These are phyloP conservation scores for Fraxinus cuspidata DNA, from an alignment of 257 asterid genomes.

Conservation along the genomic window DNA sequence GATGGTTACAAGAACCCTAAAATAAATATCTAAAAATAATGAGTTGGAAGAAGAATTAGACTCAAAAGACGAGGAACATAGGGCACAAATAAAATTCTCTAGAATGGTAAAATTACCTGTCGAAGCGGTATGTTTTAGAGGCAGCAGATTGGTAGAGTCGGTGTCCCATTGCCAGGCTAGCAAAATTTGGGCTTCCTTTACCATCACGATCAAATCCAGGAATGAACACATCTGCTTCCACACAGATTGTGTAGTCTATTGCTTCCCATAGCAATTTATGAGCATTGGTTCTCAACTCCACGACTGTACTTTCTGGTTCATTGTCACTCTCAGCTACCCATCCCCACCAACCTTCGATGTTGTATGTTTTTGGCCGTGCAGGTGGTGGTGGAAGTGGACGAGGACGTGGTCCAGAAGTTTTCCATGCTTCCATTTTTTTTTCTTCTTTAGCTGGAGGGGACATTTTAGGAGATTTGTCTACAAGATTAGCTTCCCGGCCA, in stretches of 20 bases:
- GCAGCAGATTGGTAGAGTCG: constrained; percentile 69
- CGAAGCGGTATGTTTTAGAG: constrained; percentile 68
- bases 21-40: background rate
- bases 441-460: constrained; percentile 54
- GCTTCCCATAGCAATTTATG: constrained; percentile 97
- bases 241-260: constrained; percentile 74
- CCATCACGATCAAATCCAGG: constrained; percentile 97
- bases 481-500: constrained; percentile 83
- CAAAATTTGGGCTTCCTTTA: constrained; percentile 83
- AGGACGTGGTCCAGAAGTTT: constrained; percentile 75
- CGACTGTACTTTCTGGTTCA: constrained; percentile 91
- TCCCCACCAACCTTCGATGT: constrained; percentile 99
- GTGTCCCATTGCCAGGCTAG: constrained; percentile 93
- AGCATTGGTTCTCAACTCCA: constrained; percentile 88
- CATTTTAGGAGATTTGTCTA: constrained; percentile 49
- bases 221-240: constrained; percentile 81
- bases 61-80: background rate
- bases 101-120: constrained; percentile 53
- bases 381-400: constrained; percentile 99
- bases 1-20: too few relatives aligned
- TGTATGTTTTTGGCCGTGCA: constrained; percentile 76
- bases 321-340: constrained; percentile 99
- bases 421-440: constrained; percentile 54
- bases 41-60: too few relatives aligned
- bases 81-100: background rate